These are phyloP conservation scores for Dipodascus albidus DNA, from an alignment of 805 yeast species.

Conservation along the genomic window DNA sequence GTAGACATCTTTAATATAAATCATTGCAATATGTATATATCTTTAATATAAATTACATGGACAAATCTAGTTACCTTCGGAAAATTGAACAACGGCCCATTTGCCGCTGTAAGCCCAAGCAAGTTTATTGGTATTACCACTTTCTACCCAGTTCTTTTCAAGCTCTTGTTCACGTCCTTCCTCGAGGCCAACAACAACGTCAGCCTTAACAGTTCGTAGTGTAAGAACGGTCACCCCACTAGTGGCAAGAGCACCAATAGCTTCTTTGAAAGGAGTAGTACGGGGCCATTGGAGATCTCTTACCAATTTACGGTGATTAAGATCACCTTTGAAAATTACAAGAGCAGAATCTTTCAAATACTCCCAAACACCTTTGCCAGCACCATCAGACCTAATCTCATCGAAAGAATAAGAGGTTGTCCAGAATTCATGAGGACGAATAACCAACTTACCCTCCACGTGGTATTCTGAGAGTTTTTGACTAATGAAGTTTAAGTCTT, in stretches of 20 bases:
- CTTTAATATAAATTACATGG: too few species aligned
- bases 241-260: conserved; percentile 57
- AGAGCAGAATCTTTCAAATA: conserved; percentile 48
- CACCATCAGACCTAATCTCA: conserved; percentile 46
- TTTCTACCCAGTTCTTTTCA: conserved; percentile 42
- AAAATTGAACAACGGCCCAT: conserved; percentile 79
- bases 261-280: conserved; percentile 57
- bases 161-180: conserved; percentile 64
- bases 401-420: conserved; percentile 69
- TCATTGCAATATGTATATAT: too few species aligned
- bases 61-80: conserved; percentile 11
- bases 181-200: conserved; percentile 75
- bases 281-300: conserved; percentile 86
- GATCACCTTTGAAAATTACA: conserved; percentile 86
- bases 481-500: conserved; percentile 39
- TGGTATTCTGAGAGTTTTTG: conserved; percentile 34
- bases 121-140: conserved; percentile 51
- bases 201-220: conserved; percentile 92
- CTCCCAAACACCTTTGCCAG: conserved; percentile 50
- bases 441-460: conserved; percentile 34
- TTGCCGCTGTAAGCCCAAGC: conserved; percentile 86
- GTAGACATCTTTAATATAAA: too few species aligned
- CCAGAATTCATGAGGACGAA: conserved; percentile 73
- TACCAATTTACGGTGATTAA: conserved; percentile 88
- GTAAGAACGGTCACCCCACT: conserved; percentile 58